Conservation (phyloP, 2,329 filamentous ascomycete genomes). For the Tolypocladium tundrense region DNA sequence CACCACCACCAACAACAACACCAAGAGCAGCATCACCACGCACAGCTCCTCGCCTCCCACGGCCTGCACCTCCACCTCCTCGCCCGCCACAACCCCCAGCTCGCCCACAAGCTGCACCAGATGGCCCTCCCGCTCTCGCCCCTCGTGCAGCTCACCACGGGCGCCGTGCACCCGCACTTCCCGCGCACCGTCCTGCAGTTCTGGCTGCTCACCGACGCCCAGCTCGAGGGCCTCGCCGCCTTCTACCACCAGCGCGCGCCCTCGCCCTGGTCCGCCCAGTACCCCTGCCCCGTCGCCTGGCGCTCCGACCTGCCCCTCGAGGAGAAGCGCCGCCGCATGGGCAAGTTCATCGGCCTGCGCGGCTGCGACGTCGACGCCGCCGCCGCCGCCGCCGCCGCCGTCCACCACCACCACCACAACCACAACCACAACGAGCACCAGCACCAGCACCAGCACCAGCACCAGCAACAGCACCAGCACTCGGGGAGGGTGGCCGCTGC, state of each 20-base stretch:
- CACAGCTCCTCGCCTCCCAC: slow-evolving; percentile 22
- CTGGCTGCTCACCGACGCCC: slow-evolving; percentile 60
- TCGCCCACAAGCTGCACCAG: slow-evolving; percentile 52
- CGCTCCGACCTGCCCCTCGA: slow-evolving; percentile 38
- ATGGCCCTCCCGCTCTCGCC: slow-evolving; percentile 58
- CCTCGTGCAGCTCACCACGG: slow-evolving; percentile 53
- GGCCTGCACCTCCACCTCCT: slow-evolving; percentile 2
- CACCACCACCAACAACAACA: background rate
- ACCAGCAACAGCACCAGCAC: background rate
- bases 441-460: no score
- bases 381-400: background rate
- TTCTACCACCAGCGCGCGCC: slow-evolving; percentile 65
- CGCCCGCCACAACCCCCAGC: slow-evolving; percentile 31
- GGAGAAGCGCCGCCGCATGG: slow-evolving; percentile 63
- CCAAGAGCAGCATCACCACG: slow-evolving; percentile 14
- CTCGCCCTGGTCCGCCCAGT: slow-evolving; percentile 42
- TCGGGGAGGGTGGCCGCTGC: background rate
- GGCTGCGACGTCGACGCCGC: slow-evolving; percentile 30
- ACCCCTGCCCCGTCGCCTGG: slow-evolving; percentile 63
- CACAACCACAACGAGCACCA: no score
- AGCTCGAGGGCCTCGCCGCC: slow-evolving; percentile 59
- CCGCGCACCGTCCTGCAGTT: slow-evolving; percentile 58
- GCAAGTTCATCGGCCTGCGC: slow-evolving; percentile 61
- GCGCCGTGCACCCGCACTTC: slow-evolving; percentile 53
- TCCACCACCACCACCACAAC: no score